Conservation (phyloP, 2,329 filamentous ascomycete species). For the Neofusicoccum parvum region DNA sequence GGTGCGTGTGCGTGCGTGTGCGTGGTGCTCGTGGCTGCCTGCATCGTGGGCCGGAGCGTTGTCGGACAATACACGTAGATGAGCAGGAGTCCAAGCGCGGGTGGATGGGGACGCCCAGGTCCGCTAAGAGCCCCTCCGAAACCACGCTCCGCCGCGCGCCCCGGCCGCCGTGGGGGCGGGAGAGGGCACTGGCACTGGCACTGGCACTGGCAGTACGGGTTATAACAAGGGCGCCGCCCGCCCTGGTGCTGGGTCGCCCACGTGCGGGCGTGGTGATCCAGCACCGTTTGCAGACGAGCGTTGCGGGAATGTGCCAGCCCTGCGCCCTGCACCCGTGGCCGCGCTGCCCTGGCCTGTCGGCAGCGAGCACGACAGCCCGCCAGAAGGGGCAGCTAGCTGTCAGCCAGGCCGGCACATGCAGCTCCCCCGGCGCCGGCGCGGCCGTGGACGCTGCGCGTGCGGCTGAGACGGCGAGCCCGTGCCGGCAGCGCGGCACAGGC, state of each 20-base stretch:
- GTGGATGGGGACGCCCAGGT: neutral
- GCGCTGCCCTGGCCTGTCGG: no score
- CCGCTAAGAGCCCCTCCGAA: neutral
- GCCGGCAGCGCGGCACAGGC: neutral
- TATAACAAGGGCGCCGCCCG: neutral
- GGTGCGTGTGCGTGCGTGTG: no score
- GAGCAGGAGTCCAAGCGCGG: constrained; percentile 8
- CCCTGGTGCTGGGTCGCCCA: constrained; percentile 2
- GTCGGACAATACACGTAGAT: neutral
- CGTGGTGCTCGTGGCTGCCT: neutral
- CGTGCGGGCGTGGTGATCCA: neutral
- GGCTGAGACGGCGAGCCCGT: neutral
- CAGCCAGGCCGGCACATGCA: neutral
- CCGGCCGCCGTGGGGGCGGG: neutral
- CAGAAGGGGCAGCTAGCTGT: constrained; percentile 6
- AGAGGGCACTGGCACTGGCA: neutral
- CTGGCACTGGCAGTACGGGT: no score
- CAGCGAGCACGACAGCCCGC: neutral
- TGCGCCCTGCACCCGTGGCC: neutral
- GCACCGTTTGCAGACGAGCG: neutral
- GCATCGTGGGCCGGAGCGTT: neutral
- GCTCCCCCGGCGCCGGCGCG: neutral
- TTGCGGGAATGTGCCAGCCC: neutral
- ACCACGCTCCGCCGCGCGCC: neutral
- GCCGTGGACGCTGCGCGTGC: neutral